Conservation (phyloP, 2,329 filamentous ascomycete species). For the Erysiphe pulchra region DNA sequence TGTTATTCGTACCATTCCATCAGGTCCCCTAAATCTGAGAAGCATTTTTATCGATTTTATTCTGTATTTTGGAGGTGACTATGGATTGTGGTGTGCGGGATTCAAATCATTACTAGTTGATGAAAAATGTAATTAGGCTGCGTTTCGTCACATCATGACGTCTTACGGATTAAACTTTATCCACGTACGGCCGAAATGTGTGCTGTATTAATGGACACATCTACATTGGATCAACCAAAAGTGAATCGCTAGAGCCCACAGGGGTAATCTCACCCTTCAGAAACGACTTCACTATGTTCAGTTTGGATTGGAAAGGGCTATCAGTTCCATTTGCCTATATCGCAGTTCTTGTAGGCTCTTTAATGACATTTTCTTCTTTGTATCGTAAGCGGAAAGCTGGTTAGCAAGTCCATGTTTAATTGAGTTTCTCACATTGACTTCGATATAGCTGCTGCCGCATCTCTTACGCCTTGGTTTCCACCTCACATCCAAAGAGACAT, state of each 20-base stretch:
- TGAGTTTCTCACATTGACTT: neutral
- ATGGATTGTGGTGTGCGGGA: no score
- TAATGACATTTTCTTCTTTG: slow-evolving; percentile 76
- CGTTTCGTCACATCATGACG: neutral
- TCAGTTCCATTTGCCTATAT: slow-evolving; percentile 76
- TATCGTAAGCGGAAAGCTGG: slow-evolving; percentile 80
- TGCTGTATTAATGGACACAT: neutral
- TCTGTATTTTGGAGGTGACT: no score
- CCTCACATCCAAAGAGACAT: slow-evolving; percentile 79
- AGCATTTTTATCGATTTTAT: slow-evolving; percentile 5
- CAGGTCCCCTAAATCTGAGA: slow-evolving; percentile 38
- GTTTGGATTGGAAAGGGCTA: slow-evolving; percentile 58
- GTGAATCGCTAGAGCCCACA: neutral
- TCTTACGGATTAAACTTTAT: neutral
- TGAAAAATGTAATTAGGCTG: neutral
- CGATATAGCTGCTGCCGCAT: slow-evolving; percentile 42
- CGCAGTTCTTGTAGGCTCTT: slow-evolving; percentile 59
- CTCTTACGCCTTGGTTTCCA: slow-evolving; percentile 83
- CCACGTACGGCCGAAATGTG: neutral
- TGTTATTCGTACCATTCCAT: slow-evolving; percentile 73
- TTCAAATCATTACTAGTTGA: neutral
- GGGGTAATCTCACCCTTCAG: neutral
- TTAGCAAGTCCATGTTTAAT: slow-evolving; percentile 18
- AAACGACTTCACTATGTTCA: slow-evolving; percentile 10
- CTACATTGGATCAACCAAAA: neutral